A percentile compares a stretch with the other conserved stretches of the same genome.
Evolutionary conservation across 805 yeast species (phyloP).

Genomic region (Starmera amethionina): DNA sequence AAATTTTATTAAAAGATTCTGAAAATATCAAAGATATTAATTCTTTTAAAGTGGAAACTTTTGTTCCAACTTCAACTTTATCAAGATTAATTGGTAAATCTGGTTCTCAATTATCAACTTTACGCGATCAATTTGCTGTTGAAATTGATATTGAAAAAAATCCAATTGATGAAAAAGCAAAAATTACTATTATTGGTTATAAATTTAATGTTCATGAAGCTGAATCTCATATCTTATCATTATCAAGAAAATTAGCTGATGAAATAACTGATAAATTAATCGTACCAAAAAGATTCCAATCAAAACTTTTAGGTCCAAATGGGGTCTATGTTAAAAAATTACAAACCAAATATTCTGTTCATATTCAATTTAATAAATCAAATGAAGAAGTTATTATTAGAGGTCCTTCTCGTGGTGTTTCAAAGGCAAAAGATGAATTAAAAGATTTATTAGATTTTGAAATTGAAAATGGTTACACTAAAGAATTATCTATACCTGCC

Average conservation of each 20-base stretch:
- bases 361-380: conserved; percentile 62
- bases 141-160: conserved; percentile 63
- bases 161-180: conserved; percentile 32
- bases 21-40: conserved; percentile 37
- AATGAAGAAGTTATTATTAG: conserved; percentile 57
- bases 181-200: conserved; percentile 62
- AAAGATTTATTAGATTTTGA: conserved; percentile 78
- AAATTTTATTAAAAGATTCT: conserved; percentile 44
- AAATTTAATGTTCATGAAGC: conserved; percentile 73
- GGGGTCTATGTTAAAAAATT: conserved; percentile 77
- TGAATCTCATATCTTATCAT: conserved; percentile 41
- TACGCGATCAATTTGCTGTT: conserved; percentile 68
- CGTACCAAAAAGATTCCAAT: conserved; percentile 72
- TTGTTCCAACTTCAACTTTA: conserved; percentile 57
- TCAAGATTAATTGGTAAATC: conserved; percentile 84
- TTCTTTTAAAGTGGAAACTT: conserved; percentile 33
- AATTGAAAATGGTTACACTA: conserved; percentile 69
- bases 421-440: conserved; percentile 75
- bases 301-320: conserved; percentile 72
- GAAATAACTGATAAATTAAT: conserved; percentile 55
- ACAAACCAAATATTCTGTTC: conserved; percentile 79
- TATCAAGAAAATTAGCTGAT: conserved; percentile 75
- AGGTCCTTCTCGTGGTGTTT: conserved; percentile 88
- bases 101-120: conserved; percentile 62
- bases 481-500: conserved; percentile 55